phyloP scores from a whole-genome alignment of 768 basidiomycete genomes.

The Termitomyces sp. region DNA sequence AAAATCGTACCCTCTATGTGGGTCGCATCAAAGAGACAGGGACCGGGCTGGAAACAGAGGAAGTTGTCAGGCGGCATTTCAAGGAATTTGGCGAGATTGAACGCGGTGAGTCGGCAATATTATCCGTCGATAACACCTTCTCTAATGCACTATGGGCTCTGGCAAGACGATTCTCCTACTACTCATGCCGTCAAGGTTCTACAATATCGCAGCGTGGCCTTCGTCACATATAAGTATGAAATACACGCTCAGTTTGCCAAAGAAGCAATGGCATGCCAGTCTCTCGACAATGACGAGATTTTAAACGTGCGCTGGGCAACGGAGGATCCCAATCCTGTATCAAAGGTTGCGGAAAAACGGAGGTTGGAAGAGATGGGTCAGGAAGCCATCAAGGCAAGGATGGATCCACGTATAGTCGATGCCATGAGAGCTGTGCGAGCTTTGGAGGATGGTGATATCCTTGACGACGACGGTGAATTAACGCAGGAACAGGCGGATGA shows the following conservation, averaged over 20 bases:
- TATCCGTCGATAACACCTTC: background rate
- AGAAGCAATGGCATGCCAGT: conserved; percentile 98
- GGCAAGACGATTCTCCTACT: conserved; percentile 25
- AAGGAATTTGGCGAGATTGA: conserved; percentile 95
- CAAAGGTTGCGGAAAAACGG: conserved; percentile 81
- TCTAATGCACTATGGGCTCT: background rate
- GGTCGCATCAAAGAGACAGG: conserved; percentile 93
- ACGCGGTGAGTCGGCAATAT: conserved; percentile 57
- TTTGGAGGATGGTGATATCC: conserved; percentile 74
- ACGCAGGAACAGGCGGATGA: conserved; percentile 26
- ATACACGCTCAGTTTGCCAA: conserved; percentile 92
- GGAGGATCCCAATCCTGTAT: conserved; percentile 94
- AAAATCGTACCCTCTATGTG: conserved; percentile 93
- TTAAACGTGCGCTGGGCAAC: conserved; percentile 99
- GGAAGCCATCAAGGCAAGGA: conserved; percentile 77
- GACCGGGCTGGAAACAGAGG: conserved; percentile 85
- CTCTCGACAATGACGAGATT: conserved; percentile 94
- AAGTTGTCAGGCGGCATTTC: conserved; percentile 88
- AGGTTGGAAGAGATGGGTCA: conserved; percentile 83
- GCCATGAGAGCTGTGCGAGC: conserved; percentile 85
- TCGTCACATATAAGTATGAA: conserved; percentile 92
- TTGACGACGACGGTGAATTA: conserved; percentile 38
- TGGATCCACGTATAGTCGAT: conserved; percentile 88
- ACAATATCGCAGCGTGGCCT: conserved; percentile 93
- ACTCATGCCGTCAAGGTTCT: conserved; percentile 72